Conservation (phyloP, 2,329 filamentous ascomycete species). For the Elsinoe arachidis region DNA sequence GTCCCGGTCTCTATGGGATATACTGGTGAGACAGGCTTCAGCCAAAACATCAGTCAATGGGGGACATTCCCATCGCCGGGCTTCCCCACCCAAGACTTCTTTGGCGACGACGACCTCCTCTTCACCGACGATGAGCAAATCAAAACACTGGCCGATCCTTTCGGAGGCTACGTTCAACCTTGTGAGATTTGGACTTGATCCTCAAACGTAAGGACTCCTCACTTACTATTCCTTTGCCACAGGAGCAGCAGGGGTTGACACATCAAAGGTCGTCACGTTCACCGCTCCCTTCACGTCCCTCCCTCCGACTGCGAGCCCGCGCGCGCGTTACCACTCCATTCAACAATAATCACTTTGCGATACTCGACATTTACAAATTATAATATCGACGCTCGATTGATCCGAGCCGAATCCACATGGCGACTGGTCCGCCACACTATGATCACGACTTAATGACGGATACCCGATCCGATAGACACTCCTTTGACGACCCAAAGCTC, state of each 20-base stretch:
- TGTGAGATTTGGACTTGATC: slow-evolving; percentile 15
- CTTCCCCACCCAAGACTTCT: slow-evolving; percentile 26
- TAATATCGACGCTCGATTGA: slow-evolving; percentile 12
- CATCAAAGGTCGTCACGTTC: slow-evolving; percentile 5
- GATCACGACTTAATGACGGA: slow-evolving; percentile 13
- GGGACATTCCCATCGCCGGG: slow-evolving; percentile 27
- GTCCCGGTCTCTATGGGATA: slow-evolving; percentile 27
- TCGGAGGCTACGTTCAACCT: slow-evolving; percentile 12
- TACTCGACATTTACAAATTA: background rate
- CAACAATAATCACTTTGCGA: background rate
- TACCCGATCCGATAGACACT: slow-evolving; percentile 5
- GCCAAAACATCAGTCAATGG: slow-evolving; percentile 25
- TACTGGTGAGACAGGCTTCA: slow-evolving; percentile 21
- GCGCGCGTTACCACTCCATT: background rate
- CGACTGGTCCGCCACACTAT: slow-evolving; percentile 13
- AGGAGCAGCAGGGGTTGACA: slow-evolving; percentile 12
- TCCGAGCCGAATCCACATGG: slow-evolving; percentile 10
- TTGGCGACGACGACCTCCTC: slow-evolving; percentile 33
- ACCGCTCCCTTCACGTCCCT: background rate
- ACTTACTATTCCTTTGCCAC: slow-evolving; percentile 13
- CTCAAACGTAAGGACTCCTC: slow-evolving; percentile 7
- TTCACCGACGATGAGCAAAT: slow-evolving; percentile 14
- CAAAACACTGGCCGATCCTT: background rate
- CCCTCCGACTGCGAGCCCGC: background rate
- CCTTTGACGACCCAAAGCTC: slow-evolving; percentile 9